These are phyloP conservation scores for Solanum rostratum DNA, from an alignment of 257 asterid species.

Conservation along the genomic window DNA sequence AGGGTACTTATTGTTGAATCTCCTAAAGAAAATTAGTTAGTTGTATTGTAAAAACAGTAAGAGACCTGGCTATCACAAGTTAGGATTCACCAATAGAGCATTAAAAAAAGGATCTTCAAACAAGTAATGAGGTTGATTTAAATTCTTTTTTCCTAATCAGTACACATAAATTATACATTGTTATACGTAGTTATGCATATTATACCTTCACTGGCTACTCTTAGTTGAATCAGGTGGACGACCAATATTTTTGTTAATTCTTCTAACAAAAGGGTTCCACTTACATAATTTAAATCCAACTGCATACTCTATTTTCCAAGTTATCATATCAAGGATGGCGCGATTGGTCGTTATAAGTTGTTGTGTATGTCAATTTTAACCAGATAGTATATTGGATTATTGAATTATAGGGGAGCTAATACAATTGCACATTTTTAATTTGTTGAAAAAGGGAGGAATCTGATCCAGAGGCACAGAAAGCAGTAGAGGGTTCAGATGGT, in stretches of 20 bases:
- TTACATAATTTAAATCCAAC: no score
- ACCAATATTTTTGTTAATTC: no score
- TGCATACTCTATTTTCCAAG: background rate
- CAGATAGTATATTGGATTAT: background rate
- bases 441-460: background rate
- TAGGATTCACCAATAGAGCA: no score
- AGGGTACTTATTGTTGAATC: background rate
- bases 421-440: background rate
- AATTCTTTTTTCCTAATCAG: no score
- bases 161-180: background rate
- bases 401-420: background rate
- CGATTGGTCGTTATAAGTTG: no score
- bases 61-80: background rate
- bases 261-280: no score
- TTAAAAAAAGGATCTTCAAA: no score
- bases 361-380: background rate
- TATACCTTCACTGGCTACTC: no score
- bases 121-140: no score
- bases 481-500: background rate
- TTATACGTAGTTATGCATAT: no score
- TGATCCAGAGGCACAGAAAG: background rate
- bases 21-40: no score
- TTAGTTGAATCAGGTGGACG: no score
- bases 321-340: background rate
- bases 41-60: background rate